These are phyloP conservation scores for Rutstroemia sp. DNA, from an alignment of 2,329 filamentous ascomycete species.

Conservation along the genomic window DNA sequence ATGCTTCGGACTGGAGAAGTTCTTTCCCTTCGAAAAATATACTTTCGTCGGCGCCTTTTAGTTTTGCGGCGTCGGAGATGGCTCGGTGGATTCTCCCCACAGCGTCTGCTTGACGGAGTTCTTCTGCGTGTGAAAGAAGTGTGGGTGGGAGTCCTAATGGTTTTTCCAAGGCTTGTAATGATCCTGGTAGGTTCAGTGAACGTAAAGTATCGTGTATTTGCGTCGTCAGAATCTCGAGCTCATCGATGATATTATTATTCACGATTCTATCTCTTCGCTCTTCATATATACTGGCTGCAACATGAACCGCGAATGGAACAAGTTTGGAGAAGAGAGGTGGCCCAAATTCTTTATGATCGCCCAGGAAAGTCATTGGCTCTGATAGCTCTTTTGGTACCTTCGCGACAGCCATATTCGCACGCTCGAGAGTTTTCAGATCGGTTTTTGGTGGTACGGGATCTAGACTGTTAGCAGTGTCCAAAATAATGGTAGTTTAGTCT, in stretches of 20 bases:
- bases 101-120: conserved; percentile 85
- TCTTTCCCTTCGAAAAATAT: conserved; percentile 80
- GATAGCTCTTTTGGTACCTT: conserved; percentile 75
- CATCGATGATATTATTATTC: conserved; percentile 77
- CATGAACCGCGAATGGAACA: conserved; percentile 90
- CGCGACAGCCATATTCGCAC: conserved; percentile 80
- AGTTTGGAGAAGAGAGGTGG: conserved; percentile 82
- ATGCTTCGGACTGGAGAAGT: conserved; percentile 69
- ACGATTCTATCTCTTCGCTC: conserved; percentile 86
- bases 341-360: conserved; percentile 73
- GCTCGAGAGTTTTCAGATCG: conserved; percentile 76
- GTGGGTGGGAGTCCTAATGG: conserved; percentile 82
- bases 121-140: conserved; percentile 83
- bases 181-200: conserved; percentile 82
- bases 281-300: conserved; percentile 91
- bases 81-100: conserved; percentile 68
- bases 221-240: conserved; percentile 74
- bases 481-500: conserved; percentile 21
- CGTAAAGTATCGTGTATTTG: conserved; percentile 72
- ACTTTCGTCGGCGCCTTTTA: conserved; percentile 71
- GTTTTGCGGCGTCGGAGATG: conserved; percentile 81
- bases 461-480: conserved; percentile 31
- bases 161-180: conserved; percentile 89
- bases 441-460: conserved; percentile 79
- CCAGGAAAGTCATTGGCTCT: conserved; percentile 71